Conservation (phyloP, 305 asterid genomes). For the Coffea humblotiana region DNA sequence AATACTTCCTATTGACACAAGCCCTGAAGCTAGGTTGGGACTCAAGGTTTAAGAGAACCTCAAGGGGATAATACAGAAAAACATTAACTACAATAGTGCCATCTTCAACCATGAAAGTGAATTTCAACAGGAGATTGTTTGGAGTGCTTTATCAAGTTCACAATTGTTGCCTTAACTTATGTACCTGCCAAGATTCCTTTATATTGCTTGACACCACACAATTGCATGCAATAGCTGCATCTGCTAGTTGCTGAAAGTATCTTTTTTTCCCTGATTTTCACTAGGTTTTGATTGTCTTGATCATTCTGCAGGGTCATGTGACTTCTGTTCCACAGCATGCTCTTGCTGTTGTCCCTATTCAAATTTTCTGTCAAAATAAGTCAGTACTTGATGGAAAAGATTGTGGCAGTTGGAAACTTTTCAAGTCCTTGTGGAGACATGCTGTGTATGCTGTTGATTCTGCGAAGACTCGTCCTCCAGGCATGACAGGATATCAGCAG, state of each 20-base stretch:
- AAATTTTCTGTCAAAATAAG: conserved; percentile 49
- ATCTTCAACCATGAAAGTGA: not conserved
- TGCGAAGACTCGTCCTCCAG: conserved; percentile 47
- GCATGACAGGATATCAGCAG: conserved; percentile 60
- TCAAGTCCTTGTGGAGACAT: conserved; percentile 57
- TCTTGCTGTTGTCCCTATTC: conserved; percentile 66
- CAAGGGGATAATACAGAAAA: not conserved
- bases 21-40: not conserved
- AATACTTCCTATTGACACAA: not conserved
- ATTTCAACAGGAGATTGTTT: not conserved
- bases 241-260: not conserved
- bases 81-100: not conserved
- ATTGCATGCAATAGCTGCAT: not conserved
- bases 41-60: conserved; percentile 1
- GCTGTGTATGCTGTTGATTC: conserved; percentile 48
- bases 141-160: not conserved
- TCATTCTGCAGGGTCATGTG: conserved; percentile 60
- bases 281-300: conserved; percentile 20
- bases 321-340: conserved; percentile 61
- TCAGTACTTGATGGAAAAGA: conserved; percentile 31
- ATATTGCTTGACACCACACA: not conserved
- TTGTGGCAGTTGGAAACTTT: conserved; percentile 36
- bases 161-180: not conserved
- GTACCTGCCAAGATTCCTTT: not conserved
- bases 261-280: conserved; percentile 14